phyloP scores from a whole-genome alignment of 169 alveolate genomes.

The Toxoplasma gondii region DNA sequence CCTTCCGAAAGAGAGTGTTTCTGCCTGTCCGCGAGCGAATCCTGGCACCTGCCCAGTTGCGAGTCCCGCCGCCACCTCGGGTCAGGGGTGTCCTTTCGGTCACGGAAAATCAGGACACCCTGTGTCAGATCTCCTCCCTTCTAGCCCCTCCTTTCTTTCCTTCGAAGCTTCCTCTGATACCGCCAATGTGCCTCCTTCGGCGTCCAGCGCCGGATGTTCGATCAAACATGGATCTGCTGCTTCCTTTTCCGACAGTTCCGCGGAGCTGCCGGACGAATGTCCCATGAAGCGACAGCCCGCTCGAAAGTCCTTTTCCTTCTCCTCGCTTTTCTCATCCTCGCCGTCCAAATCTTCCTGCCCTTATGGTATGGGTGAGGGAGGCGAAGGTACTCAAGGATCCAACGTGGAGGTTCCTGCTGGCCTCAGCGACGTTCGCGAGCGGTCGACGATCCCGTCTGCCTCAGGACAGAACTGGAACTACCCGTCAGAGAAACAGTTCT shows the following conservation, averaged over 20 bases:
- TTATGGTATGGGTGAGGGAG: neutral
- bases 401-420: neutral
- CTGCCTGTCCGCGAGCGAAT: neutral
- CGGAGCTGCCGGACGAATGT: neutral
- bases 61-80: neutral
- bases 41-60: neutral
- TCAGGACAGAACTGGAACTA: slow-evolving; percentile 62
- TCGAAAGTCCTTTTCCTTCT: neutral
- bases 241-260: neutral
- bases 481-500: slow-evolving; percentile 64
- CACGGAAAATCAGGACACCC: neutral
- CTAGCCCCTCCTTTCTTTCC: neutral
- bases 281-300: neutral
- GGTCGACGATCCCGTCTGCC: slow-evolving; percentile 56
- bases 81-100: neutral
- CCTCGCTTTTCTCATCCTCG: neutral
- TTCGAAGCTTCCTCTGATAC: neutral
- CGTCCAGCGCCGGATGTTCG: too few relatives aligned
- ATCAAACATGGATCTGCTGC: neutral
- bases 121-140: neutral
- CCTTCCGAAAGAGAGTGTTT: neutral
- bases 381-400: neutral
- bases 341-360: neutral
- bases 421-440: slow-evolving; percentile 46
- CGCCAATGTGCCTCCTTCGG: too few relatives aligned